A percentile compares a stretch with the other conserved stretches of the same genome.
These are phyloP conservation scores for Penicillium vulpinum DNA, from an alignment of 2,329 filamentous ascomycete genomes.

Conservation along the genomic window DNA sequence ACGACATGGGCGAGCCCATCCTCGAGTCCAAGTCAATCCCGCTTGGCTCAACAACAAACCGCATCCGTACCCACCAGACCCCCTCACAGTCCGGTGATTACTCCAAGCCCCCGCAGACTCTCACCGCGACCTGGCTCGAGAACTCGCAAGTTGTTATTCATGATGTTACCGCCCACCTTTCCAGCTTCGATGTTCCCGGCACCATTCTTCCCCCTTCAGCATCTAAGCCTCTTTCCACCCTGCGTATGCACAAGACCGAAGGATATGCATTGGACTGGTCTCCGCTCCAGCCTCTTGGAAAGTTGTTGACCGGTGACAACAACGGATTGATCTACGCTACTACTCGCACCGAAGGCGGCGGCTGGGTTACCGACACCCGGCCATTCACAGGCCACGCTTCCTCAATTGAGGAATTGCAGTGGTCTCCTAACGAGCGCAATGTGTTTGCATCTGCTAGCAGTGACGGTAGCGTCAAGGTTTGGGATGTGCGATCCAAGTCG, in stretches of 20 bases:
- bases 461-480: conserved; percentile 92
- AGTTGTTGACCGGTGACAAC: conserved; percentile 88
- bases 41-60: conserved; percentile 84
- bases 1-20: conserved; percentile 77
- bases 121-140: conserved; percentile 92
- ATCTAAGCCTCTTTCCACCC: conserved; percentile 82
- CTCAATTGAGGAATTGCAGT: conserved; percentile 93
- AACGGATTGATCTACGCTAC: conserved; percentile 87
- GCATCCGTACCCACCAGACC: conserved; percentile 82
- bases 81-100: conserved; percentile 64
- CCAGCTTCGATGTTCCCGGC: conserved; percentile 86
- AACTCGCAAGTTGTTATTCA: conserved; percentile 86
- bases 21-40: conserved; percentile 90
- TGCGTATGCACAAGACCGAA: conserved; percentile 88
- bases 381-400: conserved; percentile 80
- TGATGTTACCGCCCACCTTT: conserved; percentile 86
- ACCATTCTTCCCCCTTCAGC: conserved; percentile 75
- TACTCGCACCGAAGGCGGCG: conserved; percentile 80
- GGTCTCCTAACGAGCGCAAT: conserved; percentile 88
- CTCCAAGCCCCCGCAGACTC: conserved; percentile 71
- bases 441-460: conserved; percentile 93
- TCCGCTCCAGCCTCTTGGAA: conserved; percentile 73
- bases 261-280: conserved; percentile 99
- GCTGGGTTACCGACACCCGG: conserved; percentile 82
- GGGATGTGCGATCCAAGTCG: conserved; percentile 91